Percentiles rank a stretch among this genome's conserved stretches.
phyloP scores from a whole-genome alignment of 108 stramenopile species.

The Chaetoceros tenuissimus region DNA sequence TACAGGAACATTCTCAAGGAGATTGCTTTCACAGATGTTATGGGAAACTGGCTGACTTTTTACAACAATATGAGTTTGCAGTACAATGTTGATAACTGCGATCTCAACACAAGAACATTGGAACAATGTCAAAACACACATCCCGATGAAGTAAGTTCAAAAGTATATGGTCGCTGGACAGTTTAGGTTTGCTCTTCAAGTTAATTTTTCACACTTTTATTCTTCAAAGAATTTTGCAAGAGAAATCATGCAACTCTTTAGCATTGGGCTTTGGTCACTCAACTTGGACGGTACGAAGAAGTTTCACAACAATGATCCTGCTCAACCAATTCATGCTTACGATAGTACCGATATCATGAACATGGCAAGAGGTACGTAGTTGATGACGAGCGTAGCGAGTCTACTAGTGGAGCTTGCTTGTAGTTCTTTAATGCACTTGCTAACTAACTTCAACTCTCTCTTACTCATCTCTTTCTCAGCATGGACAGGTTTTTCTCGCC shows the following conservation, averaged over 20 bases:
- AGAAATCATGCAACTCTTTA: slow-evolving; percentile 46
- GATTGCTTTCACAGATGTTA: slow-evolving; percentile 29
- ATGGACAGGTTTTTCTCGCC: slow-evolving; percentile 57
- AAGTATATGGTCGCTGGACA: no score
- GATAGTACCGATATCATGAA: slow-evolving; percentile 35
- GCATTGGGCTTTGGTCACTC: slow-evolving; percentile 33
- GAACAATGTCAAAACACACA: no score
- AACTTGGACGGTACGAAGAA: slow-evolving; percentile 33
- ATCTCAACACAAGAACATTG: no score
- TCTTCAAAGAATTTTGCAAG: slow-evolving; percentile 57
- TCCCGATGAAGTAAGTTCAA: no score
- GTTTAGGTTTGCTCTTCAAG: no score
- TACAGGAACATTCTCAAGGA: slow-evolving; percentile 40
- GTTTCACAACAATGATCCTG: slow-evolving; percentile 10
- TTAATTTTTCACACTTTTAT: no score
- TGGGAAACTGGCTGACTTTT: slow-evolving; percentile 48
- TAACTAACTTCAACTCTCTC: no score
- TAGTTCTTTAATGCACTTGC: no score
- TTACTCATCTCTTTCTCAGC: slow-evolving; percentile 39
- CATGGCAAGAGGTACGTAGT: slow-evolving; percentile 40
- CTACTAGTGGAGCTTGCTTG: no score
- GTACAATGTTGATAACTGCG: no score
- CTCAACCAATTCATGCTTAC: slow-evolving; percentile 19
- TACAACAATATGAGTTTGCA: no score
- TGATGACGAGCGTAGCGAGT: no score